These are phyloP conservation scores for Colletotrichum liriopes DNA, from an alignment of 2,329 filamentous ascomycete genomes.

Conservation along the genomic window DNA sequence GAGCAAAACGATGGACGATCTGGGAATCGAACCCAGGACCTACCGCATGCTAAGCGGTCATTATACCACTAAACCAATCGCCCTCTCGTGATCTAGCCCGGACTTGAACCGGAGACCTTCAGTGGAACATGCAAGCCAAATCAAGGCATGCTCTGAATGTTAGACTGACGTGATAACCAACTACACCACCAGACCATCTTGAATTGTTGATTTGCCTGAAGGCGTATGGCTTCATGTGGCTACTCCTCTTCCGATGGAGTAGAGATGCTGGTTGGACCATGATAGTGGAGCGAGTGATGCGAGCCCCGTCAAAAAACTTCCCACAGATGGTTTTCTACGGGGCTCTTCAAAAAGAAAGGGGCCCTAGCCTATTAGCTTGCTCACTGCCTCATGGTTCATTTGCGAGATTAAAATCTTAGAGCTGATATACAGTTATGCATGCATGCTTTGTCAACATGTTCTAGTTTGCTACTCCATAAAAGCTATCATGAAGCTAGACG, in stretches of 20 bases:
- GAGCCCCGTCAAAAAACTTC: background rate
- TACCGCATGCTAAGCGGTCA: conserved; percentile 37
- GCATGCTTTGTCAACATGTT: too few relatives aligned
- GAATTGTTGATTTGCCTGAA: background rate
- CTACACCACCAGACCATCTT: conserved; percentile 50
- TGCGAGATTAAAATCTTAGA: too few relatives aligned
- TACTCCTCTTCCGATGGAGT: background rate
- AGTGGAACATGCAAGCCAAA: conserved; percentile 16
- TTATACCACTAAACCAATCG: conserved; percentile 41
- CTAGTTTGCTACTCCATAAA: too few relatives aligned
- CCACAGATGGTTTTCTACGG: background rate
- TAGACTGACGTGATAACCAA: conserved; percentile 67
- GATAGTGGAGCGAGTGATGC: background rate
- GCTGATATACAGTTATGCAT: too few relatives aligned
- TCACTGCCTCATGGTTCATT: too few relatives aligned
- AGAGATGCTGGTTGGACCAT: background rate
- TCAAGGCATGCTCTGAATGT: conserved; percentile 44
- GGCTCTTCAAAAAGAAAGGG: too few relatives aligned
- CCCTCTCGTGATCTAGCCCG: conserved; percentile 37
- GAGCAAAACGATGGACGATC: conserved; percentile 1
- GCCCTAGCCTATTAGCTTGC: too few relatives aligned
- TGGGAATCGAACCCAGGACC: conserved; percentile 37
- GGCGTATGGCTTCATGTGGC: background rate
- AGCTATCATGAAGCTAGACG: too few relatives aligned
- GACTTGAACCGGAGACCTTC: conserved; percentile 44